Conservation (phyloP, 129 eudicot species). For the Helianthus annuus region DNA sequence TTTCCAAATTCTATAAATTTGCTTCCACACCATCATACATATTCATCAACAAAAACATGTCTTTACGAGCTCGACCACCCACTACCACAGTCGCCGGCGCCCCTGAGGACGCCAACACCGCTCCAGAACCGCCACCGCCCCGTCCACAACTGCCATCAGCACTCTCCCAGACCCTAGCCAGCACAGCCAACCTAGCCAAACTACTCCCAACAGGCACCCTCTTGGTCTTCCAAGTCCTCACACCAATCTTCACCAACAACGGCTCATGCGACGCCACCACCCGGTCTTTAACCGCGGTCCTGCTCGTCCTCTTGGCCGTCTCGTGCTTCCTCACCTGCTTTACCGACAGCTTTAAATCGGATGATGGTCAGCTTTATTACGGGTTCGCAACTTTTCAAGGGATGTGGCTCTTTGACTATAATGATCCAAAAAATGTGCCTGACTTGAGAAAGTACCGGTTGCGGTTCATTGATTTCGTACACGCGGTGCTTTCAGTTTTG, state of each 20-base stretch:
- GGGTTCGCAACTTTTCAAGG: constrained; percentile 65
- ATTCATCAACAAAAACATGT: constrained; percentile 20
- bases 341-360: constrained; percentile 61
- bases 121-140: constrained; percentile 3
- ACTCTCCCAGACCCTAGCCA: constrained; percentile 47
- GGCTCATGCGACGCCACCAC: constrained; percentile 68
- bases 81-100: not conserved
- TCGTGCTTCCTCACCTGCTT: constrained; percentile 71
- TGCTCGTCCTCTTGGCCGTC: constrained; percentile 47
- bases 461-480: constrained; percentile 53
- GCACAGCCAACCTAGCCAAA: constrained; percentile 49
- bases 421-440: constrained; percentile 26
- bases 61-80: constrained; percentile 36
- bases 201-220: constrained; percentile 87
- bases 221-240: constrained; percentile 65
- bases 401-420: constrained; percentile 60
- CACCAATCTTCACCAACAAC: constrained; percentile 72
- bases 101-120: not conserved
- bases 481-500: constrained; percentile 56
- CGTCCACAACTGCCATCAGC: constrained; percentile 25
- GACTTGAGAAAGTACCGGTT: constrained; percentile 50
- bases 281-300: constrained; percentile 50
- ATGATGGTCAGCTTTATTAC: constrained; percentile 55
- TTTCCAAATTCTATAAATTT: constrained; percentile 30
- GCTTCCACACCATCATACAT: not conserved